A percentile compares a stretch with the other conserved stretches of the same genome.
These are phyloP conservation scores for Xanthoconium purpureum DNA, from an alignment of 768 basidiomycete genomes.

Conservation along the genomic window DNA sequence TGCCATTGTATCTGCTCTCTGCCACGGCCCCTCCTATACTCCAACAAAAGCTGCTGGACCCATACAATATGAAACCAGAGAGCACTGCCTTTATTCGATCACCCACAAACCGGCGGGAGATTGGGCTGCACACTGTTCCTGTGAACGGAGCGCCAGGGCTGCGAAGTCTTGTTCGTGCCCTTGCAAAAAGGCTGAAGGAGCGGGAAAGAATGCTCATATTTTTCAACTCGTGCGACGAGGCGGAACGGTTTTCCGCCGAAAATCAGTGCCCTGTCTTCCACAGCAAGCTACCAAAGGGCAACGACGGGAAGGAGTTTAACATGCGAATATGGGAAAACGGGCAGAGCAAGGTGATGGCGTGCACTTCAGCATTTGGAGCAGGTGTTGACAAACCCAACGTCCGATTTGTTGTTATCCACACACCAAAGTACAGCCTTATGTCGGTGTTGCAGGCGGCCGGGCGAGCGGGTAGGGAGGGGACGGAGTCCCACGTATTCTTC, in stretches of 20 bases:
- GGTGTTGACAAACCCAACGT: constrained; percentile 4
- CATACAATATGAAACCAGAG: not conserved
- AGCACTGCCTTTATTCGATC: not conserved
- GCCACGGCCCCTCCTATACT: not conserved
- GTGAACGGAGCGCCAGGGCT: not conserved
- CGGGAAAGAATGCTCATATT: not conserved
- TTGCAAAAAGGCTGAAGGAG: not conserved
- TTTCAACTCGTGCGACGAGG: not conserved
- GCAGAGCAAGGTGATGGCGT: not conserved
- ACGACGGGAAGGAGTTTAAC: not conserved
- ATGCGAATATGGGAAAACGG: not conserved
- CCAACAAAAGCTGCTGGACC: not conserved
- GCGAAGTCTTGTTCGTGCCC: not conserved
- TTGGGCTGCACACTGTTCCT: not conserved
- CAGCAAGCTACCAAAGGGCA: not conserved
- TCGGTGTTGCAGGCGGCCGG: not conserved
- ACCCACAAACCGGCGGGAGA: not conserved
- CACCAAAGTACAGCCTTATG: not conserved
- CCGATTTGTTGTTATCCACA: not conserved
- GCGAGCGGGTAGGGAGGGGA: not conserved
- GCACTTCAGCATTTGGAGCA: not conserved
- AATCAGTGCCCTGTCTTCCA: constrained; percentile 1
- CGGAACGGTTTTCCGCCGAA: not conserved
- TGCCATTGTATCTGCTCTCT: not conserved
- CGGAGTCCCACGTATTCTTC: constrained; percentile 2